These are phyloP conservation scores for Lasiodiplodia sp. DNA, from an alignment of 2,329 filamentous ascomycete species.

Conservation along the genomic window DNA sequence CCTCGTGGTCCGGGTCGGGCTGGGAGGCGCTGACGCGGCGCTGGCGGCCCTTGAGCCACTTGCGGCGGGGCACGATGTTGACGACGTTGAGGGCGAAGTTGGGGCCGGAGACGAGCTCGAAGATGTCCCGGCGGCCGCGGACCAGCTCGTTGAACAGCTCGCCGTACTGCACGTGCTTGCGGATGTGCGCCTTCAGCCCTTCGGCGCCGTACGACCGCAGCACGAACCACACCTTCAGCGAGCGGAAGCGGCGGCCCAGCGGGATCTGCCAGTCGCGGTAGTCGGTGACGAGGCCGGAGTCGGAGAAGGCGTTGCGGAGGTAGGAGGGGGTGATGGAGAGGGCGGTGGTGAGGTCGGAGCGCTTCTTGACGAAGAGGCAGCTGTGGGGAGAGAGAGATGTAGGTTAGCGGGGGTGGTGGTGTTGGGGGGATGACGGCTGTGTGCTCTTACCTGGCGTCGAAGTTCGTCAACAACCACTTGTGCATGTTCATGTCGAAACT, in stretches of 20 bases:
- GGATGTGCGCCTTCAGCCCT: constrained; percentile 77
- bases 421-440: background rate
- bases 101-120: constrained; percentile 76
- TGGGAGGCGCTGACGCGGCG: constrained; percentile 33
- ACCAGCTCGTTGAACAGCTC: constrained; percentile 72
- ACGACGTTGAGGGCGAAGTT: constrained; percentile 84
- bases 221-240: constrained; percentile 95
- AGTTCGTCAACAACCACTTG: constrained; percentile 96
- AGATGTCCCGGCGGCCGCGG: constrained; percentile 69
- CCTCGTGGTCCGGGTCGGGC: constrained; percentile 42
- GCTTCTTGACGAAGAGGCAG: constrained; percentile 78
- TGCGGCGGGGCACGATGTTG: constrained; percentile 60
- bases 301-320: constrained; percentile 80
- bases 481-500: constrained; percentile 96
- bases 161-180: constrained; percentile 72
- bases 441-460: constrained; percentile 68
- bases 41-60: constrained; percentile 30
- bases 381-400: constrained; percentile 51
- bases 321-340: constrained; percentile 82
- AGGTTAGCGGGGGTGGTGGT: background rate
- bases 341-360: constrained; percentile 78
- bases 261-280: constrained; percentile 98
- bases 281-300: constrained; percentile 86
- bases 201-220: constrained; percentile 80
- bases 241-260: constrained; percentile 84